phyloP scores from a whole-genome alignment of 164 flowering plant genomes.

The Annona squamosa region DNA sequence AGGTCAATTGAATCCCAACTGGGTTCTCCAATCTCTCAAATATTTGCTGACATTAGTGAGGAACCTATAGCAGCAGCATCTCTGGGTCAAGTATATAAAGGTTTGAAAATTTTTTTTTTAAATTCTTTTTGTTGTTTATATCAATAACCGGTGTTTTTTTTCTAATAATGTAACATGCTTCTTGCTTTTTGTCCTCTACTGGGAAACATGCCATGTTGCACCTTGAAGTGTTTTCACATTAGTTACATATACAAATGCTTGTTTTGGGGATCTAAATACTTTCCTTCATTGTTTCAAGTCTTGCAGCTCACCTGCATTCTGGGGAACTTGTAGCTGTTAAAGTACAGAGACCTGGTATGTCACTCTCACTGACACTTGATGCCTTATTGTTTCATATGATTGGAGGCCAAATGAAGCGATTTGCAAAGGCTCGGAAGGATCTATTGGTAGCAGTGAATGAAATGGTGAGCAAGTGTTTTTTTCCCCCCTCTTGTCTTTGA shows the following conservation, averaged over 20 bases:
- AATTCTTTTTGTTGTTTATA: not conserved
- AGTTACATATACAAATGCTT: not conserved
- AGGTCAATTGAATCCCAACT: slow-evolving; percentile 76
- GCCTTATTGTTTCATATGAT: slow-evolving; percentile 86
- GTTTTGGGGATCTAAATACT: slow-evolving; percentile 16
- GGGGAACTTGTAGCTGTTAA: slow-evolving; percentile 98
- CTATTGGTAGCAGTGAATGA: slow-evolving; percentile 92
- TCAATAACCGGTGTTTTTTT: not conserved
- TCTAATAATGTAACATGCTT: not conserved
- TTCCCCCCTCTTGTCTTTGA: not conserved
- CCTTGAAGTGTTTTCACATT: not conserved
- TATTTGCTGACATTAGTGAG: slow-evolving; percentile 86
- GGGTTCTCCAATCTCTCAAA: slow-evolving; percentile 62
- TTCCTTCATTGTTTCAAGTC: slow-evolving; percentile 31
- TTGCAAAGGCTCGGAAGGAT: slow-evolving; percentile 91
- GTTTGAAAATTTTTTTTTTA: slow-evolving; percentile 28
- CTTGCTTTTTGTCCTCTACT: not conserved
- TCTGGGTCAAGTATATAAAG: slow-evolving; percentile 95
- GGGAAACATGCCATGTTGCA: not conserved
- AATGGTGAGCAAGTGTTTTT: slow-evolving; percentile 45
- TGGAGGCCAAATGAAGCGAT: slow-evolving; percentile 89
- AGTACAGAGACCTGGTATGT: slow-evolving; percentile 97
- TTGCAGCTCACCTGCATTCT: slow-evolving; percentile 93
- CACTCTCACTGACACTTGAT: slow-evolving; percentile 75
- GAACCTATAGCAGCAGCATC: slow-evolving; percentile 98